Evolutionary conservation across 441 rosid genomes (phyloP), one percentile per base, ranked within the genome.

Genomic region (Manihot esculenta): DNA sequence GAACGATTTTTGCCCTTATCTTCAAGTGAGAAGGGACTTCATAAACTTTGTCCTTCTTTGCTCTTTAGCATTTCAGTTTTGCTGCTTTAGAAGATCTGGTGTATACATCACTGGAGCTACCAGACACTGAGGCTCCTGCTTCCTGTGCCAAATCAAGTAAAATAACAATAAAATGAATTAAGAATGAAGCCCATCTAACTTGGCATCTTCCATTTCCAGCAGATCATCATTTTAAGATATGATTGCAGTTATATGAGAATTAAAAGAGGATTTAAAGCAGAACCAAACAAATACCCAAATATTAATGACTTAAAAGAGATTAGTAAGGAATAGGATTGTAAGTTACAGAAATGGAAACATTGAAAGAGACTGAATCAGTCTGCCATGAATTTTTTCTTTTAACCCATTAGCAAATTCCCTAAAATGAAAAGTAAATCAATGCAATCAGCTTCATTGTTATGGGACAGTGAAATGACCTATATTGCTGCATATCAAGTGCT

Each of bases 1-100:
- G 66, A 72, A 72, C 35, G 65, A 64, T 64, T 50, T 51, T 42
- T 48, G 35, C n/a, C 64, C 56, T 26, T 45, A 50, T 49, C 54
- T 49, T 41, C 54, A 41, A 0, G 44, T 21, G 23, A n/a, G 50
- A 26, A 66, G 27, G 38, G 20, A 63, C 35, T 17, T 41, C 20
- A 55, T 50, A 13, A 65, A 6, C 24, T 58, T 45, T 33, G 54
- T 64, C 42, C 53, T 38, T 30, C 53, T 38, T 30, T 50, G 53
- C 71, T 78, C 27, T 27, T 49, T 20, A 41, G 30, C 18, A 41
- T 53, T 68, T 64, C 45, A 21, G 33, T 45, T 49, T 57, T 57
- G 55, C 59, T 55, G 59, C 49, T 66, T 20, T 3, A 27, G 1
- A 35, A 44, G 57, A 71, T 56, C 53, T 50, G 8, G 30, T 7